Conservation (phyloP, 2,329 filamentous ascomycete species). For the Paracoccidioides lutzii region DNA sequence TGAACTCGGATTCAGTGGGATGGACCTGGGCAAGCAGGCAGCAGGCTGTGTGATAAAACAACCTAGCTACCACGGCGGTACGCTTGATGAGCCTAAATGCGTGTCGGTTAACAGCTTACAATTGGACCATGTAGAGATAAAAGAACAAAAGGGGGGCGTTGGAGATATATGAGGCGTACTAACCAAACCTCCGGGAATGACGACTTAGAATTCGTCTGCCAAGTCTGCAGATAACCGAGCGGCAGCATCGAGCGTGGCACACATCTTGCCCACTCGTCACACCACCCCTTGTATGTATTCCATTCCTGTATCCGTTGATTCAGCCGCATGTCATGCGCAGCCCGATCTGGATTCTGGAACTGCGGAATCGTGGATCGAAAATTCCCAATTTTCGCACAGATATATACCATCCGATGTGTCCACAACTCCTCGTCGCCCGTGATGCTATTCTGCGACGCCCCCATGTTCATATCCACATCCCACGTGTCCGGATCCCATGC, state of each 20-base stretch:
- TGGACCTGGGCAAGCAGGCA: slow-evolving; percentile 69
- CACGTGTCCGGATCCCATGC: slow-evolving; percentile 85
- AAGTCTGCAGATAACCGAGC: slow-evolving; percentile 60
- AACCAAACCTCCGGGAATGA: slow-evolving; percentile 79
- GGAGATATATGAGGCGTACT: slow-evolving; percentile 18
- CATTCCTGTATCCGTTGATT: slow-evolving; percentile 61
- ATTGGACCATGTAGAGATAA: neutral
- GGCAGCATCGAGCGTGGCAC: slow-evolving; percentile 81
- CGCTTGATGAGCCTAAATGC: slow-evolving; percentile 61
- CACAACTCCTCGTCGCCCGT: slow-evolving; percentile 64
- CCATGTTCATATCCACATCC: slow-evolving; percentile 70
- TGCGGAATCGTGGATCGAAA: slow-evolving; percentile 60
- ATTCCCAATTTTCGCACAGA: slow-evolving; percentile 75
- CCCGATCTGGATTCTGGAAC: slow-evolving; percentile 46
- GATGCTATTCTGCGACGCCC: slow-evolving; percentile 37
- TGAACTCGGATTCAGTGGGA: slow-evolving; percentile 48
- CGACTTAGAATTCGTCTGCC: slow-evolving; percentile 55
- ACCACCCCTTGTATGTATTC: slow-evolving; percentile 65
- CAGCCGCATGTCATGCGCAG: slow-evolving; percentile 45
- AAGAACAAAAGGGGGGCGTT: neutral
- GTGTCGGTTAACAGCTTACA: neutral
- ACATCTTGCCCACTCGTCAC: slow-evolving; percentile 65
- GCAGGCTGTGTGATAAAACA: slow-evolving; percentile 83
- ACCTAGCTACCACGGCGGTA: slow-evolving; percentile 63
- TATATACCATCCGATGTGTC: slow-evolving; percentile 80